phyloP scores from a whole-genome alignment of 1,284 basidiomycete species.

The Entoloma clypeatum region DNA sequence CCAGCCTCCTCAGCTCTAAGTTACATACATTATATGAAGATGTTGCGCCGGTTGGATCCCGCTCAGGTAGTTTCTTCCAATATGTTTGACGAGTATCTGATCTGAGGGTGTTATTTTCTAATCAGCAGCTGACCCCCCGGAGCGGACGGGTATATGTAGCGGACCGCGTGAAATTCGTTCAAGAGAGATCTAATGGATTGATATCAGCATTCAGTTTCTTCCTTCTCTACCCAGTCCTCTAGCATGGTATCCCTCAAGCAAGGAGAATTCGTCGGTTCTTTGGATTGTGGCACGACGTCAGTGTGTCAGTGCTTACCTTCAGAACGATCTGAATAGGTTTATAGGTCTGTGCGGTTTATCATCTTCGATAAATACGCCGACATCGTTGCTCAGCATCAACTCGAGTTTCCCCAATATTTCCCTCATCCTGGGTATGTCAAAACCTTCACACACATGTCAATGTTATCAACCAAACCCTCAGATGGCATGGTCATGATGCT shows the following conservation, averaged over 20 bases:
- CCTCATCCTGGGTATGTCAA: conserved; percentile 73
- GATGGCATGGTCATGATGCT: conserved; percentile 96
- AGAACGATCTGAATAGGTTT: background rate
- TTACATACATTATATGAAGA: no score
- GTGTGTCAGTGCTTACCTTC: conserved; percentile 27
- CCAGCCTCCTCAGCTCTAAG: no score
- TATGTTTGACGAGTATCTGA: no score
- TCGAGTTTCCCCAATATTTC: conserved; percentile 91
- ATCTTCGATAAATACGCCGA: conserved; percentile 89
- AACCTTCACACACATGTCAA: background rate
- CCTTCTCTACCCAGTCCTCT: conserved; percentile 19
- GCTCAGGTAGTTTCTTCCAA: no score
- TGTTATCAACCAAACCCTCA: conserved; percentile 25
- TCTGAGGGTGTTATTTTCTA: no score
- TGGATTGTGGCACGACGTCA: conserved; percentile 93
- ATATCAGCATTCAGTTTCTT: no score
- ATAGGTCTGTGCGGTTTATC: conserved; percentile 90
- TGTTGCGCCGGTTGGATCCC: no score
- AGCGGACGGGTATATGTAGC: no score
- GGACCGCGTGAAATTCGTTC: no score
- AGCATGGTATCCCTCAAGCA: conserved; percentile 40
- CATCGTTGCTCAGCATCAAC: conserved; percentile 84
- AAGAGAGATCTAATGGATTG: no score
- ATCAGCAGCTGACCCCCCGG: no score
- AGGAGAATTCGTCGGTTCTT: conserved; percentile 81